These are phyloP conservation scores for Hygrocybe coccinea DNA, from an alignment of 768 basidiomycete genomes.

Conservation along the genomic window DNA sequence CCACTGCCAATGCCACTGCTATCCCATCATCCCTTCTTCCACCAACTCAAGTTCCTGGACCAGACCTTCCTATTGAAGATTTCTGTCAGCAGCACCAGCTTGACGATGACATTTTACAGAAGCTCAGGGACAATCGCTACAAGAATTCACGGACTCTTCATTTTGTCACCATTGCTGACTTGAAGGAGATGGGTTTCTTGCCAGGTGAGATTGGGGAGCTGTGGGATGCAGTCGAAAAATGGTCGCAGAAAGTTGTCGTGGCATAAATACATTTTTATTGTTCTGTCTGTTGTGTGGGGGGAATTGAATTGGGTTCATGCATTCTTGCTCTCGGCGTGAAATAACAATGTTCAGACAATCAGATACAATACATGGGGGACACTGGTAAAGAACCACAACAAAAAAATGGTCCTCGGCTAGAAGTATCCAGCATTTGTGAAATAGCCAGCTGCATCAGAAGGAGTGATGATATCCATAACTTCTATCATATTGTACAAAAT, in stretches of 20 bases:
- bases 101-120: background rate
- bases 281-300: no score
- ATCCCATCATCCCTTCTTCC: background rate
- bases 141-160: slow-evolving; percentile 8
- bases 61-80: background rate
- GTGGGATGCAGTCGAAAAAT: slow-evolving; percentile 7
- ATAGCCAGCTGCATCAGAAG: slow-evolving; percentile 26
- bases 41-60: background rate
- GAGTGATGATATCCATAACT: slow-evolving; percentile 24
- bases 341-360: no score
- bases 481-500: slow-evolving; percentile 27
- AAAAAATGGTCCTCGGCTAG: background rate
- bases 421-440: slow-evolving; percentile 32
- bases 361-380: no score
- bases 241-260: background rate
- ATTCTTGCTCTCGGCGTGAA: no score
- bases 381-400: no score
- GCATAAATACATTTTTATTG: background rate
- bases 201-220: slow-evolving; percentile 12
- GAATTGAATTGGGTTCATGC: no score
- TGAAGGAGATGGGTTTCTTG: slow-evolving; percentile 15
- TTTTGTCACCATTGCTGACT: slow-evolving; percentile 9
- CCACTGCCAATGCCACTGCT: background rate
- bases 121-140: slow-evolving; percentile 1
- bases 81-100: slow-evolving; percentile 7